Conservation (phyloP, 305 asterid species). For the Solanum hybrid region DNA sequence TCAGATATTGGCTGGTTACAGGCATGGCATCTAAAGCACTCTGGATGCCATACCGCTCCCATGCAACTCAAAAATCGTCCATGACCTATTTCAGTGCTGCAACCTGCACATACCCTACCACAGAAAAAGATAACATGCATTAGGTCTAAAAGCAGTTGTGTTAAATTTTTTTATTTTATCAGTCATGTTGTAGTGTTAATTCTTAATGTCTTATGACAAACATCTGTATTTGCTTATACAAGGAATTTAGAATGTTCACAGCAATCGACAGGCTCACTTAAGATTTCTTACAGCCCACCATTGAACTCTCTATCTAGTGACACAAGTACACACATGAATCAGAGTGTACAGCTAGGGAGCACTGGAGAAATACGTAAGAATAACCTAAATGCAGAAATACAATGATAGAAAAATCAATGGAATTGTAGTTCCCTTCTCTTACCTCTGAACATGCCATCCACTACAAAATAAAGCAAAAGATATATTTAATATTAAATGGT, state of each 20-base stretch:
- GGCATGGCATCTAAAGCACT: conserved; percentile 82
- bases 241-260: not conserved
- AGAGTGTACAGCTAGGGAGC: not conserved
- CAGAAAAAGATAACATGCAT: not conserved
- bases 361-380: not conserved
- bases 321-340: not conserved
- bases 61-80: conserved; percentile 92
- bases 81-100: conserved; percentile 73
- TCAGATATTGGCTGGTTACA: conserved; percentile 89
- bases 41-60: conserved; percentile 82
- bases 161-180: not conserved
- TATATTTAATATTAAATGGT: not conserved
- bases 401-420: not conserved
- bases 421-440: conserved; percentile 1
- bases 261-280: not conserved
- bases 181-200: not conserved
- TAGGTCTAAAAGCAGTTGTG: not conserved
- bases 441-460: not conserved
- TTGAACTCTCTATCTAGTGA: not conserved
- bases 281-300: not conserved
- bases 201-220: not conserved
- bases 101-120: conserved; percentile 89
- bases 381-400: not conserved
- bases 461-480: not conserved
- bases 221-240: not conserved